phyloP scores from a whole-genome alignment of 768 basidiomycete genomes.

The Amyloporia xantha region DNA sequence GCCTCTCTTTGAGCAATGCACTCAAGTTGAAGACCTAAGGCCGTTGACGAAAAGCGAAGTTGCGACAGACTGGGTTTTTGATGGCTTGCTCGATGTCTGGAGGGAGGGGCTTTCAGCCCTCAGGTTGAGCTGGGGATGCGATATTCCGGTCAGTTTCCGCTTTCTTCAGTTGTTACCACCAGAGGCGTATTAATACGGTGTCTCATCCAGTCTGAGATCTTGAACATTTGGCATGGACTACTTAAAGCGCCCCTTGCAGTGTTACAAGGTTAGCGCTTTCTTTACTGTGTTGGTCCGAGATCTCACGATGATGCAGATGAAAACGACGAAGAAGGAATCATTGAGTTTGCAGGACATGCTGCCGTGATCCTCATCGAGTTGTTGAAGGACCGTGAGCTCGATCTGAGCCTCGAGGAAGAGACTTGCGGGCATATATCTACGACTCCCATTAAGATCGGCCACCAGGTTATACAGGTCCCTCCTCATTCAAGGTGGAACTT shows the following conservation, averaged over 20 bases:
- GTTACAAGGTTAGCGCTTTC: no score
- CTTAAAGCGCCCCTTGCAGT: constrained; percentile 41
- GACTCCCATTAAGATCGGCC: constrained; percentile 9
- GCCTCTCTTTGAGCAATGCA: constrained; percentile 47
- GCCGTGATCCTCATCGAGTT: constrained; percentile 39
- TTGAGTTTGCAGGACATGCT: constrained; percentile 20
- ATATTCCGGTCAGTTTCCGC: constrained; percentile 39
- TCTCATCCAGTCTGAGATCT: constrained; percentile 35
- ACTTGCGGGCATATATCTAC: constrained; percentile 8
- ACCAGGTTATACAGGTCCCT: not conserved
- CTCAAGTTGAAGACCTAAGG: constrained; percentile 46
- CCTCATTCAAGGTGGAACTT: constrained; percentile 26
- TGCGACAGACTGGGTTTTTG: constrained; percentile 43
- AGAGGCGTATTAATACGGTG: not conserved
- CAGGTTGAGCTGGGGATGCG: constrained; percentile 36
- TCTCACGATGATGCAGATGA: constrained; percentile 31
- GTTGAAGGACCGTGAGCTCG: constrained; percentile 14
- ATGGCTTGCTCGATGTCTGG: constrained; percentile 50
- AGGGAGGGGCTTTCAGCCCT: constrained; percentile 37
- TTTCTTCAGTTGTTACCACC: not conserved
- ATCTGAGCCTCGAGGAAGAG: constrained; percentile 11
- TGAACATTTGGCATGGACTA: constrained; percentile 52
- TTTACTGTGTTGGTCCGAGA: no score
- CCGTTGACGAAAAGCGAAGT: constrained; percentile 55
- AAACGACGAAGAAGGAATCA: constrained; percentile 30